phyloP scores from a whole-genome alignment of 1,139 yeast genomes.

The Protomyces inouyei region DNA sequence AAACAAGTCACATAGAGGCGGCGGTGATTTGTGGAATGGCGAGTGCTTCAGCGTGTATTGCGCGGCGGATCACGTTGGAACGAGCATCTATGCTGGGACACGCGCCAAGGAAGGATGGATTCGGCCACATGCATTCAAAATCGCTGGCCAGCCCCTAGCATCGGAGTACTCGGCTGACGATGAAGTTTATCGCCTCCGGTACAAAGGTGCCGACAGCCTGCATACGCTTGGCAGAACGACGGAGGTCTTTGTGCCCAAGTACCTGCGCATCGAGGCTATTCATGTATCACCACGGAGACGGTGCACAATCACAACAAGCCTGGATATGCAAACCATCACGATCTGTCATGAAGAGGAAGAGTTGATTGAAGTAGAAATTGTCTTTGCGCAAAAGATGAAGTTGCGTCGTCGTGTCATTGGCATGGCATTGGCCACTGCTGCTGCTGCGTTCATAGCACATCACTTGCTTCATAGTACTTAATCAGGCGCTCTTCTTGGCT shows the following conservation, averaged over 20 bases:
- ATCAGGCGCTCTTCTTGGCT: not conserved
- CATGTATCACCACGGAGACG: not conserved
- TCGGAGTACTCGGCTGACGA: constrained; percentile 37
- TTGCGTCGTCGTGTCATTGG: not conserved
- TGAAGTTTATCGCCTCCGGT: constrained; percentile 36
- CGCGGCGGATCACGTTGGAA: not conserved
- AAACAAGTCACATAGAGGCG: constrained; percentile 60
- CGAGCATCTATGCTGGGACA: constrained; percentile 33
- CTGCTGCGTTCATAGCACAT: not conserved
- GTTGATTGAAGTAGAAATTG: not conserved
- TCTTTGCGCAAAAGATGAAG: not conserved
- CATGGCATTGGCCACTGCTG: not conserved
- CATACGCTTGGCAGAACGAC: constrained; percentile 38
- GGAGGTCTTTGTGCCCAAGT: constrained; percentile 56
- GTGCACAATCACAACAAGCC: not conserved
- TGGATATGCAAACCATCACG: not conserved
- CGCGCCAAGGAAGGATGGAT: constrained; percentile 41
- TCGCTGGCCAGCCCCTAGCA: constrained; percentile 37
- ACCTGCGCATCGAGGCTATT: not conserved
- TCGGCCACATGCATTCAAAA: constrained; percentile 40
- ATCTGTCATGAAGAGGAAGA: not conserved
- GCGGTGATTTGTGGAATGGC: constrained; percentile 84
- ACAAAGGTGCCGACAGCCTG: constrained; percentile 31
- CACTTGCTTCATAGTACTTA: not conserved
- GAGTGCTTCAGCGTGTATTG: constrained; percentile 83